A percentile compares a stretch with the other conserved stretches of the same genome.
phyloP scores from a whole-genome alignment of 306 rosid species.

The Inga leiocalycina region DNA sequence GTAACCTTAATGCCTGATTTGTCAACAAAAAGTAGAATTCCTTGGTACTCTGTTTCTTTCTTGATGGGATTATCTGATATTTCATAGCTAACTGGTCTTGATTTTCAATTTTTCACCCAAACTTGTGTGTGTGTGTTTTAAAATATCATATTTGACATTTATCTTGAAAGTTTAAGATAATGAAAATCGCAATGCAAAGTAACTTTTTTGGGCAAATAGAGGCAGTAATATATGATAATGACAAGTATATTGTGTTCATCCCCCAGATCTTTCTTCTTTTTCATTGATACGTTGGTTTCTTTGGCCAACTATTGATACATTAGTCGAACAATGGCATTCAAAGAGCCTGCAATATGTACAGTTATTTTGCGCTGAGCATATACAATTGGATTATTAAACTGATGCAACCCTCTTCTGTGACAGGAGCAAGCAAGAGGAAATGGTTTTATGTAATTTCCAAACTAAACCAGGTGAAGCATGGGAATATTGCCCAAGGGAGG shows the following conservation, averaged over 20 bases:
- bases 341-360: neutral
- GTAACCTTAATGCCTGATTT: constrained; percentile 83
- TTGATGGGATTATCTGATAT: constrained; percentile 10
- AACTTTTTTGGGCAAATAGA: neutral
- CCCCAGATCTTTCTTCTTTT: neutral
- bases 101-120: constrained; percentile 12
- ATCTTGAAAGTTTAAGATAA: neutral
- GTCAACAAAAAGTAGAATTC: constrained; percentile 69
- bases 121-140: neutral
- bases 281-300: neutral
- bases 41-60: constrained; percentile 61
- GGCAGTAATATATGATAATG: neutral
- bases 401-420: constrained; percentile 30
- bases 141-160: neutral
- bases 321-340: neutral
- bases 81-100: neutral
- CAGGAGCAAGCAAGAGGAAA: constrained; percentile 84
- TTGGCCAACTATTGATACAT: neutral
- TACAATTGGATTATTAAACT: constrained; percentile 13
- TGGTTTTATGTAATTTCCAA: constrained; percentile 82
- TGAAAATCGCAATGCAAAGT: constrained; percentile 1
- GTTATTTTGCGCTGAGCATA: neutral
- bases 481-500: constrained; percentile 93
- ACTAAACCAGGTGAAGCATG: constrained; percentile 78
- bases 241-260: neutral